Conservation (phyloP, 805 yeast species). For the Sugiyamaella lignohabitans region DNA sequence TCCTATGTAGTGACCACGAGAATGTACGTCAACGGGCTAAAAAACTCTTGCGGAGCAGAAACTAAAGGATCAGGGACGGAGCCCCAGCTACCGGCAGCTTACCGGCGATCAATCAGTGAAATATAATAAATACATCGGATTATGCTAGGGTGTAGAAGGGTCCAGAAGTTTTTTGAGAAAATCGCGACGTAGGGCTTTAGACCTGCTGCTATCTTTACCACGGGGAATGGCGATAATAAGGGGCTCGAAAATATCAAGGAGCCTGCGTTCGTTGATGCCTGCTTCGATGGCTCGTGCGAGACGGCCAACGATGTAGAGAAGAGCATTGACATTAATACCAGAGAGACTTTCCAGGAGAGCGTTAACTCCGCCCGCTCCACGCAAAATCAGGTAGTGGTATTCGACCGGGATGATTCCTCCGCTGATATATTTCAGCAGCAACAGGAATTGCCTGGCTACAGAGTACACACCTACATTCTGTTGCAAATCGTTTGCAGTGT, state of each 20-base stretch:
- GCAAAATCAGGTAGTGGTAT: conserved; percentile 20
- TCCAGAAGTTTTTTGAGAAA: conserved; percentile 28
- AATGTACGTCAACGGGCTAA: too few relatives aligned
- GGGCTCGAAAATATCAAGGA: conserved; percentile 29
- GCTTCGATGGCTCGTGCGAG: conserved; percentile 30
- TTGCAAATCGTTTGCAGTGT: conserved; percentile 23
- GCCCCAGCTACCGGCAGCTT: too few relatives aligned
- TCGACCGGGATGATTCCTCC: conserved; percentile 39
- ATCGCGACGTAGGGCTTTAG: conserved; percentile 29
- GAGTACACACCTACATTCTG: conserved; percentile 39
- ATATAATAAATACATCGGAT: too few relatives aligned
- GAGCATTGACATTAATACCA: conserved; percentile 37
- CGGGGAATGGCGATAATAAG: conserved; percentile 25
- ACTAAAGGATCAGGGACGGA: too few relatives aligned
- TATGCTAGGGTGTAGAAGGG: too few relatives aligned
- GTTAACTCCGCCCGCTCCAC: conserved; percentile 29
- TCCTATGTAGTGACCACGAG: too few relatives aligned
- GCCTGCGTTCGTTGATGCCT: conserved; percentile 21
- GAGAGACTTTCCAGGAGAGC: conserved; percentile 37
- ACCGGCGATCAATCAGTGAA: too few relatives aligned
- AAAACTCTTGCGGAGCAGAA: too few relatives aligned
- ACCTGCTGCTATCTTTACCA: conserved; percentile 29
- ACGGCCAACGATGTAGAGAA: conserved; percentile 37
- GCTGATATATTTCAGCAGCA: conserved; percentile 32
- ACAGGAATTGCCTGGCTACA: conserved; percentile 27